A percentile compares a stretch with the other conserved stretches of the same genome.
phyloP scores from a whole-genome alignment of 2,329 filamentous ascomycete genomes.

The Monilinia vaccinii-corymbosi region DNA sequence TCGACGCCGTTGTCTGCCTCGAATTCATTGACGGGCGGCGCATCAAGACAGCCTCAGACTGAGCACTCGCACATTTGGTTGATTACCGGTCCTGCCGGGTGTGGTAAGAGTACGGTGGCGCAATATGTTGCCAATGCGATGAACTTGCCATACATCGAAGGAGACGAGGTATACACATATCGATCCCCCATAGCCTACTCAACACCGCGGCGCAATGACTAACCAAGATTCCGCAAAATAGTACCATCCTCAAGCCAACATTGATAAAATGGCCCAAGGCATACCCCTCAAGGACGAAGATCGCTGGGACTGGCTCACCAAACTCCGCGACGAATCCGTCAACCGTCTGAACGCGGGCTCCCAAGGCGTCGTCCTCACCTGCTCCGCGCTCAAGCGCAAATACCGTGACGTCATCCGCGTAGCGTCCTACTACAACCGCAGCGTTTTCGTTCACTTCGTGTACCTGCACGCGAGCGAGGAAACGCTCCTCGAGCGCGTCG shows the following conservation, averaged over 20 bases:
- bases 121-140: slow-evolving; percentile 53
- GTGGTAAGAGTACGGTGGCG: slow-evolving; percentile 70
- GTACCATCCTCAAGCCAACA: slow-evolving; percentile 71
- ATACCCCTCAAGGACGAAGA: slow-evolving; percentile 84
- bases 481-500: slow-evolving; percentile 67
- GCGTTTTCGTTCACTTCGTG: slow-evolving; percentile 80
- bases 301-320: slow-evolving; percentile 94
- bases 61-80: slow-evolving; percentile 64
- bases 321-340: slow-evolving; percentile 60
- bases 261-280: slow-evolving; percentile 83
- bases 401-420: slow-evolving; percentile 89
- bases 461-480: slow-evolving; percentile 75
- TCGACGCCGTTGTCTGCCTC: slow-evolving; percentile 11
- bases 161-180: slow-evolving; percentile 57
- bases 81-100: slow-evolving; percentile 70
- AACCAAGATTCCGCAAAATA: slow-evolving; percentile 27
- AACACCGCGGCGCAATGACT: neutral
- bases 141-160: slow-evolving; percentile 63
- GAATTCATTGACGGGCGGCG: slow-evolving; percentile 16
- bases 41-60: slow-evolving; percentile 16
- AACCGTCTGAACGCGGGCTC: slow-evolving; percentile 43
- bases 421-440: slow-evolving; percentile 64
- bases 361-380: slow-evolving; percentile 83
- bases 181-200: neutral
- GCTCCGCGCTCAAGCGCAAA: slow-evolving; percentile 92